Base-by-base conservation (phyloP, 2,329 filamentous ascomycete genomes). In the Karstenula rhodostoma region DNA sequence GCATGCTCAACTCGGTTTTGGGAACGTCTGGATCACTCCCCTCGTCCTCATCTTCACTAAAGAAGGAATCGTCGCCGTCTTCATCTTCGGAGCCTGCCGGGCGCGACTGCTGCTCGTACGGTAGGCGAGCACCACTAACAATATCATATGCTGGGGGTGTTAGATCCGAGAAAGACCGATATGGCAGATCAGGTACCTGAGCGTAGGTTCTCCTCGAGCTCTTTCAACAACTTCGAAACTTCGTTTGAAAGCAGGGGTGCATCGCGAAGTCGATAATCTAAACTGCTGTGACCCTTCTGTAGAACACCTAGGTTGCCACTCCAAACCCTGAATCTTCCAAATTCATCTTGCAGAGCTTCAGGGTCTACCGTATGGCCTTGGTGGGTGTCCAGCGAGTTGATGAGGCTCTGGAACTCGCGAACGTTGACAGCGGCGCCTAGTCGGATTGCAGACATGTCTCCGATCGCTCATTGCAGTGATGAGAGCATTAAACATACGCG, bases 251-350 rank as follows among this genome's bases (percentile, higher is more conserved):
- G 66, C 3, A 76, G 62, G 4, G 75, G 75, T 9, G 74, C 74
- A 46, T 77, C 76, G 32, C 75, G 75, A 10, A 78, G 63, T 17
- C 76, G 73, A 56, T 78, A 78, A 54, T 78, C 76, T 4, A 77
- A 59, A 22, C 70, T 75, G 48, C 72, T 74, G 51, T 77, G 76
- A 5, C 76, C 75, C 63, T 77, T 77, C 29, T 77, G 74, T 23
- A 77, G 56, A 22, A 74, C 75, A 4, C 75, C 75, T 3, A 77
- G 58, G 55, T 78, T 78, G 6, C 76, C 70, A 29, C 68, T 68
- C 75, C 75, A 78, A 0, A 77, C 75, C 40, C 74, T 66, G 42
- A 77, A 74, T 49, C 75, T 70, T n/a, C 75, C 75, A 43, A 75
- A 67, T 51, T 78, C 76, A 56, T 78, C 76, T 37, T 75, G 68